Conservation (phyloP, 306 rosid genomes). For the Citrullus mucosospermus region DNA sequence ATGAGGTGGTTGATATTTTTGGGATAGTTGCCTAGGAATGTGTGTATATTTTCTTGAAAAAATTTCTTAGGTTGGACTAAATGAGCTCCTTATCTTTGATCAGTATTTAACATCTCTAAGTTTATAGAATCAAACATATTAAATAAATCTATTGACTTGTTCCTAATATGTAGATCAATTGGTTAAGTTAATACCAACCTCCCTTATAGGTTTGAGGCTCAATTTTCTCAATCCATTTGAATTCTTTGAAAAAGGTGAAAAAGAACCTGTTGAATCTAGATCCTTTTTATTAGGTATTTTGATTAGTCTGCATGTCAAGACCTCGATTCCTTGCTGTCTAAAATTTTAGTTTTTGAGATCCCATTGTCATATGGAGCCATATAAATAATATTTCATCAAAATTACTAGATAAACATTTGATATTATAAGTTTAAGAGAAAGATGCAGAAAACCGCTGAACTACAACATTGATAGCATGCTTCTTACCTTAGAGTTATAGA, state of each 20-base stretch:
- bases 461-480: neutral
- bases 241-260: neutral
- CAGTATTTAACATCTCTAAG: neutral
- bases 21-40: neutral
- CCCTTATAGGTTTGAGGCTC: neutral
- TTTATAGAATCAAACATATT: neutral
- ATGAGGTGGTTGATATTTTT: neutral
- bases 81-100: neutral
- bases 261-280: neutral
- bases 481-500: neutral
- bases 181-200: neutral
- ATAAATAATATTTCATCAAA: neutral
- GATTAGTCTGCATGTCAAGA: neutral
- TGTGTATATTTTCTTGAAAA: neutral
- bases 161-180: neutral
- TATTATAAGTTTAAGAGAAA: neutral
- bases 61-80: neutral
- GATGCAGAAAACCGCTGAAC: neutral
- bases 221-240: neutral
- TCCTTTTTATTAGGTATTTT: neutral
- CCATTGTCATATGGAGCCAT: neutral
- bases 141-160: neutral
- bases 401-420: neutral
- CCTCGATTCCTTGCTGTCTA: neutral
- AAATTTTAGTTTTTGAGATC: neutral